phyloP scores from a whole-genome alignment of 768 basidiomycete species.

The Hirschioporus abietinus region DNA sequence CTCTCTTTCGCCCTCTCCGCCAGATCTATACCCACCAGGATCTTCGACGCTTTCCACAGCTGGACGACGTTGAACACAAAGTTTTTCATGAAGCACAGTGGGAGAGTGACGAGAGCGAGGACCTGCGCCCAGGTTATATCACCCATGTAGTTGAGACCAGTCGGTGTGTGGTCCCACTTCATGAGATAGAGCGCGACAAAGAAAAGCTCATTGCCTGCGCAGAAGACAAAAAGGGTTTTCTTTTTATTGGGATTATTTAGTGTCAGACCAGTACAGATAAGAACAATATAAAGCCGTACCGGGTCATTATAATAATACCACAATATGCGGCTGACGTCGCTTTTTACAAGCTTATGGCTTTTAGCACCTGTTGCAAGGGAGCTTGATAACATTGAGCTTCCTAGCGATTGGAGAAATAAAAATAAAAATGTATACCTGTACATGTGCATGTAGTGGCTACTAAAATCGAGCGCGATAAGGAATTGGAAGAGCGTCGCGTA shows the following conservation, averaged over 20 bases:
- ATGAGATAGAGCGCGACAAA: constrained; percentile 93
- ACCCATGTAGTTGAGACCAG: constrained; percentile 24
- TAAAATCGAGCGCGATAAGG: constrained; percentile 95
- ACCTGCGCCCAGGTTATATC: constrained; percentile 71
- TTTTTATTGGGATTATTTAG: constrained; percentile 25
- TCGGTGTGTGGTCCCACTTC: constrained; percentile 73
- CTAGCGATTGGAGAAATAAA: constrained; percentile 11
- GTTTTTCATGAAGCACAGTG: constrained; percentile 79
- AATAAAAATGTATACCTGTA: constrained; percentile 64
- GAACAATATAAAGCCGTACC: constrained; percentile 38
- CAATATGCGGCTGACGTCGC: constrained; percentile 88
- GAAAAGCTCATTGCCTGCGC: constrained; percentile 93
- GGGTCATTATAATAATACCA: constrained; percentile 93
- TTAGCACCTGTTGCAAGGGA: constrained; percentile 91
- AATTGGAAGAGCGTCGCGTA: constrained; percentile 87
- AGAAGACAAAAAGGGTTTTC: constrained; percentile 87
- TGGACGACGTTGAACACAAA: constrained; percentile 86
- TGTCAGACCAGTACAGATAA: constrained; percentile 1
- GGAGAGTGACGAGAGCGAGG: constrained; percentile 56
- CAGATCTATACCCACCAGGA: constrained; percentile 88
- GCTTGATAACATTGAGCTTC: constrained; percentile 36
- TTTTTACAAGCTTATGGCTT: constrained; percentile 89
- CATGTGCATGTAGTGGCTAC: constrained; percentile 99
- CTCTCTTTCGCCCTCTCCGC: constrained; percentile 74
- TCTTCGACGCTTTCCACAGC: constrained; percentile 96